A percentile compares a stretch with the other conserved stretches of the same genome.
Evolutionary conservation across 2,329 filamentous ascomycete species (phyloP).

Genomic region (Dothiorella sarmentorum): DNA sequence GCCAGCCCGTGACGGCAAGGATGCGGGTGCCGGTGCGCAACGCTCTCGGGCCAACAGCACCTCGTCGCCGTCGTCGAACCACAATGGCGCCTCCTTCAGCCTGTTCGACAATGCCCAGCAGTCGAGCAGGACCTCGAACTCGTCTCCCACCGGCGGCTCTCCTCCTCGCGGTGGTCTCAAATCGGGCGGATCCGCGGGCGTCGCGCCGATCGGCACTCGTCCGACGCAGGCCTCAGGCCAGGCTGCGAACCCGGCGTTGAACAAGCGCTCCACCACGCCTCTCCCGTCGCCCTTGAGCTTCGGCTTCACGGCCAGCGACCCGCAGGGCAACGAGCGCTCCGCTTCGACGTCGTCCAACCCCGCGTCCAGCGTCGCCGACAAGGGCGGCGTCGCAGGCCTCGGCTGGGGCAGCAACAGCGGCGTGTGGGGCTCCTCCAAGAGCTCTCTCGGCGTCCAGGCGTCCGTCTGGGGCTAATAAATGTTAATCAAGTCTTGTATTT

Average conservation of each 20-base stretch:
- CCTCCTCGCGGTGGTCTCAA: conserved; percentile 65
- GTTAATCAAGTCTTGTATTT: conserved; percentile 23
- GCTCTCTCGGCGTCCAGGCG: conserved; percentile 74
- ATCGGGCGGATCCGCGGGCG: conserved; percentile 57
- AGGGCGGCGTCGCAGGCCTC: conserved; percentile 37
- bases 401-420: conserved; percentile 75
- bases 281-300: conserved; percentile 84
- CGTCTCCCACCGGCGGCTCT: conserved; percentile 73
- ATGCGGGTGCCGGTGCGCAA: conserved; percentile 47
- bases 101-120: conserved; percentile 56
- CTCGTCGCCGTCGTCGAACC: conserved; percentile 73
- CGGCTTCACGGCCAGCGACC: conserved; percentile 60
- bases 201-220: conserved; percentile 91
- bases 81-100: conserved; percentile 46
- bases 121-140: conserved; percentile 74
- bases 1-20: conserved; percentile 45
- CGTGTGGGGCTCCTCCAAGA: conserved; percentile 76
- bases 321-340: conserved; percentile 53
- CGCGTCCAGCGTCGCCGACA: conserved; percentile 43
- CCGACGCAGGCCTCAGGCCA: conserved; percentile 62
- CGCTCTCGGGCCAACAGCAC: conserved; percentile 77
- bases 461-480: conserved; percentile 81
- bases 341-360: conserved; percentile 60
- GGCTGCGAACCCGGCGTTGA: conserved; percentile 58
- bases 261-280: conserved; percentile 84